phyloP scores from a whole-genome alignment of 192 early-diverging fungal species.

The Gorgonomyces haynaldii region DNA sequence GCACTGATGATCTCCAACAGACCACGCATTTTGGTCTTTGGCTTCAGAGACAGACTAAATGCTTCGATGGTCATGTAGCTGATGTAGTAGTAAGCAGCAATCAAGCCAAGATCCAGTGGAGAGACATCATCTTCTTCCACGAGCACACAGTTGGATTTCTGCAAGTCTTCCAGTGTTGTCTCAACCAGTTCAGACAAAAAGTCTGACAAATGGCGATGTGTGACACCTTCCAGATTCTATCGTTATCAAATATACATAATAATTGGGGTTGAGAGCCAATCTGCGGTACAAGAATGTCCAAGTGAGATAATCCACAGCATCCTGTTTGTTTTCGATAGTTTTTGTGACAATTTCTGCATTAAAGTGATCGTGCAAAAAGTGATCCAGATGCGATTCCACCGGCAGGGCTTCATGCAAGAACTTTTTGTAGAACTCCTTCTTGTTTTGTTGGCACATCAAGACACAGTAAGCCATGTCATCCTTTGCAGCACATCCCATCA shows the following conservation, averaged over 20 bases:
- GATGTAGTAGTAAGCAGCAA: conserved; percentile 96
- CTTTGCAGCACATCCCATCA: conserved; percentile 88
- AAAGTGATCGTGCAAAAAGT: conserved; percentile 91
- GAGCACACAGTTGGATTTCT: conserved; percentile 68
- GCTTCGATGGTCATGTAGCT: conserved; percentile 88
- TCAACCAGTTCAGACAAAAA: conserved; percentile 94
- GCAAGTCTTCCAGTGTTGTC: conserved; percentile 73
- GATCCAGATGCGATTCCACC: conserved; percentile 89
- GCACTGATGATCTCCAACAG: conserved; percentile 89
- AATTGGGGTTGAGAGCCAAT: conserved; percentile 94
- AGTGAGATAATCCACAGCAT: conserved; percentile 96
- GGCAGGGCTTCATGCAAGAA: conserved; percentile 94
- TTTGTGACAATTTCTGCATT: conserved; percentile 93
- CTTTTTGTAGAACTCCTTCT: conserved; percentile 97
- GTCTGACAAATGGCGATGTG: conserved; percentile 80
- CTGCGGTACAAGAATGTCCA: conserved; percentile 98
- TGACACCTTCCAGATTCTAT: conserved; percentile 76
- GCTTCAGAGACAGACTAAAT: conserved; percentile 77
- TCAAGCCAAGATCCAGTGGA: conserved; percentile 91
- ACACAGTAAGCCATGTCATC: conserved; percentile 65
- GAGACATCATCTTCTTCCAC: conserved; percentile 53
- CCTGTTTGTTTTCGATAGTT: conserved; percentile 93
- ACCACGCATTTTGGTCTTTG: conserved; percentile 77
- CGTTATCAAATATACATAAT: conserved; percentile 24
- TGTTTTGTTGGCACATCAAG: conserved; percentile 86